Evolutionary conservation across 1,284 basidiomycete species (phyloP).

Genomic region (Coriolopsis trogii): DNA sequence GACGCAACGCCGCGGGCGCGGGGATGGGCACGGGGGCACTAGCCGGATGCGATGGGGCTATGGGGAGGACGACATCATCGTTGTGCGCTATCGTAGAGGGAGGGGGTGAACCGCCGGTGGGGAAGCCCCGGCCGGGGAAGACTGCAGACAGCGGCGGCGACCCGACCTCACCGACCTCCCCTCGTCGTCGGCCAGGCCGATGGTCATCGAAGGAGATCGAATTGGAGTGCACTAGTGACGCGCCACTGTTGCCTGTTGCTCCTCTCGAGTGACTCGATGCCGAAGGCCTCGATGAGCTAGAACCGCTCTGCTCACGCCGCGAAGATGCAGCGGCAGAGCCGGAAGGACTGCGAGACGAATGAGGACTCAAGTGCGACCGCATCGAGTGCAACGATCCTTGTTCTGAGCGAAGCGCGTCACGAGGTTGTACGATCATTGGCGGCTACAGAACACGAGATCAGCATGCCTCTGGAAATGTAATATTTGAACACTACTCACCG

Average conservation of each 20-base stretch:
- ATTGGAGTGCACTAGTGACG: slow-evolving; percentile 48
- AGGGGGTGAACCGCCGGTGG: slow-evolving; percentile 17
- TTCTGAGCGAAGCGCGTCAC: slow-evolving; percentile 48
- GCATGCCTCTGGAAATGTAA: not conserved
- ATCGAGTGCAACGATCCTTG: slow-evolving; percentile 64
- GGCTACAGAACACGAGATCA: slow-evolving; percentile 17
- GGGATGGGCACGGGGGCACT: slow-evolving; percentile 11
- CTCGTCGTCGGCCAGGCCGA: slow-evolving; percentile 22
- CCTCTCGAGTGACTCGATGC: slow-evolving; percentile 40
- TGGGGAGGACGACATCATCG: slow-evolving; percentile 9
- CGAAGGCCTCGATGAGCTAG: slow-evolving; percentile 52
- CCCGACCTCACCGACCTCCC: slow-evolving; percentile 27
- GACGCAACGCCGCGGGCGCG: slow-evolving; percentile 5
- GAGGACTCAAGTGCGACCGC: slow-evolving; percentile 53
- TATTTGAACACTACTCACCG: slow-evolving; percentile 46
- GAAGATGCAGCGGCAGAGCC: slow-evolving; percentile 55
- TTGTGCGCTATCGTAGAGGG: slow-evolving; percentile 5
- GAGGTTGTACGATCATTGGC: slow-evolving; percentile 47
- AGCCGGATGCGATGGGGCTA: slow-evolving; percentile 1
- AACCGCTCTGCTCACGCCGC: slow-evolving; percentile 42
- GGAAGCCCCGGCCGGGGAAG: slow-evolving; percentile 18
- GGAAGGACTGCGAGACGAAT: slow-evolving; percentile 44
- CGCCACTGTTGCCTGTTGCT: slow-evolving; percentile 39
- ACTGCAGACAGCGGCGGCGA: slow-evolving; percentile 39
- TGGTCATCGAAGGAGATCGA: slow-evolving; percentile 57